A percentile compares a stretch with the other conserved stretches of the same genome.
phyloP scores from a whole-genome alignment of 768 basidiomycete genomes.

The Mycena latifolia region DNA sequence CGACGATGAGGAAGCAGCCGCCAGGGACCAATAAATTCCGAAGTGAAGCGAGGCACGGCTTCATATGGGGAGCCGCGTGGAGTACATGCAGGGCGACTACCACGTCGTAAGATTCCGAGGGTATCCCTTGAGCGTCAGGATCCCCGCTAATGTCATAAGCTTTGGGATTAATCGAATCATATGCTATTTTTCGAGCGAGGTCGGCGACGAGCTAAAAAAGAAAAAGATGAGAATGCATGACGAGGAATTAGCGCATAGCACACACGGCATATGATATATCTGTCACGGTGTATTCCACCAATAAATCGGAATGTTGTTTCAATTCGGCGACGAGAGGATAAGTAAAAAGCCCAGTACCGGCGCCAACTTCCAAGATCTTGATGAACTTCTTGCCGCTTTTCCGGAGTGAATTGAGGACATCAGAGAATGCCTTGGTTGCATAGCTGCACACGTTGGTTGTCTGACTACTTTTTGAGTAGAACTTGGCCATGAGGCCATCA shows the following conservation, averaged over 20 bases:
- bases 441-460: conserved; percentile 4
- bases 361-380: conserved; percentile 27
- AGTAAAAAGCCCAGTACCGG: conserved; percentile 26
- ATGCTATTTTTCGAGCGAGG: conserved; percentile 7
- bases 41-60: not conserved
- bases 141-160: conserved; percentile 16
- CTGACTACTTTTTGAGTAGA: conserved; percentile 11
- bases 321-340: conserved; percentile 15
- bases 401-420: conserved; percentile 6
- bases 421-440: conserved; percentile 2
- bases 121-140: conserved; percentile 8
- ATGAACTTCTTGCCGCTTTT: conserved; percentile 7
- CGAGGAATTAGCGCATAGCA: not conserved
- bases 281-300: conserved; percentile 22
- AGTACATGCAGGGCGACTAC: conserved; percentile 24
- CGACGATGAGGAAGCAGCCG: conserved; percentile 14
- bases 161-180: conserved; percentile 5
- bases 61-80: conserved; percentile 11
- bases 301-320: not conserved
- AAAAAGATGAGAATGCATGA: not conserved
- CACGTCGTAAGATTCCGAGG: conserved; percentile 7
- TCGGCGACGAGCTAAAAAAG: conserved; percentile 2
- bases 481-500: conserved; percentile 21
- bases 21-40: conserved; percentile 12
- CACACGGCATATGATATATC: conserved; percentile 21